Evolutionary conservation across 2,329 filamentous ascomycete species (phyloP), one percentile per base, ranked within the genome.

Genomic region (Emmonsiellopsis sp.): DNA sequence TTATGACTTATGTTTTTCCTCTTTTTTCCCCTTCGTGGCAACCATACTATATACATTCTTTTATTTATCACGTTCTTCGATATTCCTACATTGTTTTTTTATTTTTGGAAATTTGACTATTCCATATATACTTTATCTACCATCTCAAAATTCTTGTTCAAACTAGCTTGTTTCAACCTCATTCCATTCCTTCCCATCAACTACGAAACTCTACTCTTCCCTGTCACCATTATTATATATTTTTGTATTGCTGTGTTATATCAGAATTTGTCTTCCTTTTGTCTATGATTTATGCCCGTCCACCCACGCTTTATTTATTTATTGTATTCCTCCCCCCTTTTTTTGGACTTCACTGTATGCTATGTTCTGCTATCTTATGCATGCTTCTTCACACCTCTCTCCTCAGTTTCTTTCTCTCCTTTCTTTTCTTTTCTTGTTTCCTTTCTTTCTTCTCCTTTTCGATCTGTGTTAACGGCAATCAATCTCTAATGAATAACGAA

Each of bases 1-100:
- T 53, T 54, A 41, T 55, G 47, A 49, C 50, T 53, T 57, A 64
- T 48, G 54, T 68, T 56, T 62, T 63, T 54, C 58, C 61, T 60
- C 54, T 47, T 57, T 61, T 62, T 41, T 62, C 62, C 61, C 63
- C 61, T 66, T 56, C 54, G 55, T 54, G 54, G 20, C 20, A 26
- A 26, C 20, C 20, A 26, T 26, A 26, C 20, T 26, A 26, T 26
- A 26, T 26, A 26, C 20, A 5, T 26, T 26, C 20, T 26, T 26
- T 26, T 26, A 26, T 26, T 26, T 26, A 26, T 5, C 20, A 26
- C 20, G 5, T 26, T 26, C 20, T 26, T 26, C 20, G 20, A 26
- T 26, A 26, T 52, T 54, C 55, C 51, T 50, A 32, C 53, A 50
- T 55, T 55, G 53, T 51, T 51, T 54, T 56, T 56, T 53, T 58